Evolutionary conservation across 164 flowering plant species (phyloP).

Genomic region (Houttuynia cordata): DNA sequence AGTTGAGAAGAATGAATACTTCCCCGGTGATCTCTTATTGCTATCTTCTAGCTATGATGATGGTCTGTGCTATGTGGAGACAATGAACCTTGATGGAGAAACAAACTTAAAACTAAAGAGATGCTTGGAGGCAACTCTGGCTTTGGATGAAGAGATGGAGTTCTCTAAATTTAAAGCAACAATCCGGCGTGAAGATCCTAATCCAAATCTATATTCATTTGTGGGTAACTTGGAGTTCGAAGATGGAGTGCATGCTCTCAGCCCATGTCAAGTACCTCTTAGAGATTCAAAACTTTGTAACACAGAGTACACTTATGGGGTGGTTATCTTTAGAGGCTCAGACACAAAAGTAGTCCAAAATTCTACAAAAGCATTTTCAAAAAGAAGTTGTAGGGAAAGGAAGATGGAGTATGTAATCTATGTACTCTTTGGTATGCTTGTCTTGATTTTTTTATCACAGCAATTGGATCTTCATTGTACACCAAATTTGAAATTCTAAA

Average conservation of each 20-base stretch:
- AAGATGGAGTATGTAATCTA: slow-evolving; percentile 46
- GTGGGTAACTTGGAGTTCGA: slow-evolving; percentile 41
- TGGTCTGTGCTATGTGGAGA: slow-evolving; percentile 64
- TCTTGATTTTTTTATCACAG: slow-evolving; percentile 31
- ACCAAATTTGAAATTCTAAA: slow-evolving; percentile 23
- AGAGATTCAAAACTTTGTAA: slow-evolving; percentile 61
- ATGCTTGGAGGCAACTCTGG: slow-evolving; percentile 34
- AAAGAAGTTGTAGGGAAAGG: slow-evolving; percentile 51
- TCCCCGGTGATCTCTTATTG: slow-evolving; percentile 60
- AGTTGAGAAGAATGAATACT: slow-evolving; percentile 55
- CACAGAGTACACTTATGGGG: slow-evolving; percentile 57
- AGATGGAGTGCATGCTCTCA: slow-evolving; percentile 29
- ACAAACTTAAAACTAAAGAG: slow-evolving; percentile 61
- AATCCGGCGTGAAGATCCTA: slow-evolving; percentile 61
- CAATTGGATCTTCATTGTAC: slow-evolving; percentile 31
- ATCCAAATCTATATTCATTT: slow-evolving; percentile 55
- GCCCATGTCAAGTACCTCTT: slow-evolving; percentile 49
- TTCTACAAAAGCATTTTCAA: slow-evolving; percentile 54
- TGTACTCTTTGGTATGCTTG: slow-evolving; percentile 32
- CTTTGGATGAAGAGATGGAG: slow-evolving; percentile 33
- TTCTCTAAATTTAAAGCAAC: slow-evolving; percentile 38
- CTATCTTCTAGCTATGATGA: slow-evolving; percentile 60
- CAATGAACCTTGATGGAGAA: slow-evolving; percentile 70
- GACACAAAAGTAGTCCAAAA: slow-evolving; percentile 70
- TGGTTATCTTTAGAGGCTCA: slow-evolving; percentile 50